These are phyloP conservation scores for Ophiocytium majus DNA, from an alignment of 352 stramenopile species.

Conservation along the genomic window DNA sequence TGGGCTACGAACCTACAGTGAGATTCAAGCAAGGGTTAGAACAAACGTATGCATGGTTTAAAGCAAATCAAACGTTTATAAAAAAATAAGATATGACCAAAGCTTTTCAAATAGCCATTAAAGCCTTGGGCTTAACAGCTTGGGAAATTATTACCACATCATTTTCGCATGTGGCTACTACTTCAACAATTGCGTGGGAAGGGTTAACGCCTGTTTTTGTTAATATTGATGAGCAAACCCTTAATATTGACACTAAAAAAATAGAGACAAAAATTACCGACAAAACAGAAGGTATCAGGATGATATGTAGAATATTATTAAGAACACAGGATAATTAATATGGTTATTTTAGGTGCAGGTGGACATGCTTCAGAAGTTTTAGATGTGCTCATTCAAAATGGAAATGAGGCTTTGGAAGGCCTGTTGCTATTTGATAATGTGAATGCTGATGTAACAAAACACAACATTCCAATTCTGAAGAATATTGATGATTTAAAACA, in stretches of 20 bases:
- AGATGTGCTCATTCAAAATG: not conserved
- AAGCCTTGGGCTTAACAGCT: not conserved
- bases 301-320: no score
- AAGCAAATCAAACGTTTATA: not conserved
- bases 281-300: no score
- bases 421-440: not conserved
- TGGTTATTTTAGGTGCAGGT: no score
- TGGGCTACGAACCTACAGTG: not conserved
- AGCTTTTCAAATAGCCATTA: not conserved
- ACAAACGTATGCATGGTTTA: not conserved
- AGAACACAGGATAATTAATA: no score
- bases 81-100: not conserved
- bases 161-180: no score
- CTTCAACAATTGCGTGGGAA: not conserved
- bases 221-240: not conserved
- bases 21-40: constrained; percentile 1
- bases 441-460: not conserved
- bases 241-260: no score
- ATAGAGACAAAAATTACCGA: no score
- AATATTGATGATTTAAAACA: not conserved
- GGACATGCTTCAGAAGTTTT: no score
- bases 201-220: not conserved
- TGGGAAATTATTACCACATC: not conserved
- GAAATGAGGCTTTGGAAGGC: not conserved
- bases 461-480: not conserved